Percentiles rank a stretch among this genome's conserved stretches.
phyloP scores from a whole-genome alignment of 2,329 filamentous ascomycete species.

The Esteya vermicola region DNA sequence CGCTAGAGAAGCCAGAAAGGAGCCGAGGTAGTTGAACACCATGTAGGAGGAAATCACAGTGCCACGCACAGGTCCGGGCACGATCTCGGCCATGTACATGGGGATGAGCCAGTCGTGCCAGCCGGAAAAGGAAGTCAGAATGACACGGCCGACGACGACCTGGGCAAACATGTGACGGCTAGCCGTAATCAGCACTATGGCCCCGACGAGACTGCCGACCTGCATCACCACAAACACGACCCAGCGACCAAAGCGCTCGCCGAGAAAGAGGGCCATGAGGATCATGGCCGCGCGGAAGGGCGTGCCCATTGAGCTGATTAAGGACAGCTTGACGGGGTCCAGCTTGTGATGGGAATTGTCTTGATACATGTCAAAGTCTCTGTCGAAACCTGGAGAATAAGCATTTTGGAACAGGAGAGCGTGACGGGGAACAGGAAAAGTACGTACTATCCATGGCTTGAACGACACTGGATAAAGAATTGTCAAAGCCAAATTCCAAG shows the following conservation, averaged over 20 bases:
- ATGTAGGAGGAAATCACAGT: slow-evolving; percentile 7
- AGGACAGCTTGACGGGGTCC: slow-evolving; percentile 5
- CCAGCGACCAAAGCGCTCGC: slow-evolving; percentile 8
- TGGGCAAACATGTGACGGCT: slow-evolving; percentile 7
- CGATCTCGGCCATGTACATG: slow-evolving; percentile 11
- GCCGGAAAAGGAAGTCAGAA: slow-evolving; percentile 7
- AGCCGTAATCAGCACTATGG: slow-evolving; percentile 6
- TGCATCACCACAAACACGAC: slow-evolving; percentile 9
- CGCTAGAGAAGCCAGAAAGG: slow-evolving; percentile 3
- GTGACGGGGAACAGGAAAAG: too few relatives aligned
- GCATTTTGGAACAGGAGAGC: too few relatives aligned
- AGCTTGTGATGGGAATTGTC: neutral
- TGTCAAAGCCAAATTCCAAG: slow-evolving; percentile 9
- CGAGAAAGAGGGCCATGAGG: slow-evolving; percentile 4
- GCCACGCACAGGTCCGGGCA: slow-evolving; percentile 8
- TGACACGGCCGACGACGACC: slow-evolving; percentile 7
- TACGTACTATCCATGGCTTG: slow-evolving; percentile 8
- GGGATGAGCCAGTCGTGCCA: slow-evolving; percentile 11
- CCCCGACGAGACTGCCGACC: slow-evolving; percentile 5
- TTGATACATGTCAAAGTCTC: slow-evolving; percentile 6
- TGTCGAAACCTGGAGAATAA: slow-evolving; percentile 4
- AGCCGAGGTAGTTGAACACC: slow-evolving; percentile 6
- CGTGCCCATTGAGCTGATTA: slow-evolving; percentile 4
- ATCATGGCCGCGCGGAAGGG: slow-evolving; percentile 6
- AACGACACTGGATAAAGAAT: slow-evolving; percentile 3